phyloP scores from a whole-genome alignment of 192 early-diverging fungal genomes.

The Podila clonocystis region DNA sequence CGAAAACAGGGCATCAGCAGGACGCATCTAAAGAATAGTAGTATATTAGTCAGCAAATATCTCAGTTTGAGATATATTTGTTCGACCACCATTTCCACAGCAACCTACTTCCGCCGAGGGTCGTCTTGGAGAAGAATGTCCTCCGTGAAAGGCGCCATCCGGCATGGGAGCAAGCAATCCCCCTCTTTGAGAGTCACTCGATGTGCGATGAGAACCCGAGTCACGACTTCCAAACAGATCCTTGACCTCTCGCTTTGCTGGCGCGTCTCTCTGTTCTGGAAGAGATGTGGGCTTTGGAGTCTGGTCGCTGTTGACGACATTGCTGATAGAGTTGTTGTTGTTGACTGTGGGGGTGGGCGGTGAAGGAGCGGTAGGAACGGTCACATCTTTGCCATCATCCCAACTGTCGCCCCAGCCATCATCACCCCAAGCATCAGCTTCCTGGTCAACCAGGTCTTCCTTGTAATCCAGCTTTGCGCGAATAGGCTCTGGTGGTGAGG shows the following conservation, averaged over 20 bases:
- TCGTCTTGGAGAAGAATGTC: conserved; percentile 2
- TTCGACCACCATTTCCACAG: background rate
- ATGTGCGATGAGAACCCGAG: background rate
- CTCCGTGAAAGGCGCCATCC: background rate
- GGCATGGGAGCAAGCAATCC: conserved; percentile 5
- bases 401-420: conserved; percentile 39
- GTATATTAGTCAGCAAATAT: background rate
- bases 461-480: conserved; percentile 21
- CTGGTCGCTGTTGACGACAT: background rate
- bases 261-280: background rate
- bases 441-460: background rate
- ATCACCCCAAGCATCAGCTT: conserved; percentile 28
- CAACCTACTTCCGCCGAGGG: conserved; percentile 27
- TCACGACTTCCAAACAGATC: conserved; percentile 10
- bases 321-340: background rate
- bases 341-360: background rate
- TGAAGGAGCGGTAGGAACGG: background rate
- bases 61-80: background rate
- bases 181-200: background rate
- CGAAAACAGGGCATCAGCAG: conserved; percentile 32
- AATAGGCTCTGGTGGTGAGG: too few species aligned
- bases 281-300: background rate
- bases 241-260: conserved; percentile 5
- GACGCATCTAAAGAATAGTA: conserved; percentile 21
- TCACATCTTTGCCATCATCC: conserved; percentile 4